Evolutionary conservation across 2,329 filamentous ascomycete species (phyloP), one percentile per base, ranked within the genome.

Genomic region (Sporothrix dimorphospora): DNA sequence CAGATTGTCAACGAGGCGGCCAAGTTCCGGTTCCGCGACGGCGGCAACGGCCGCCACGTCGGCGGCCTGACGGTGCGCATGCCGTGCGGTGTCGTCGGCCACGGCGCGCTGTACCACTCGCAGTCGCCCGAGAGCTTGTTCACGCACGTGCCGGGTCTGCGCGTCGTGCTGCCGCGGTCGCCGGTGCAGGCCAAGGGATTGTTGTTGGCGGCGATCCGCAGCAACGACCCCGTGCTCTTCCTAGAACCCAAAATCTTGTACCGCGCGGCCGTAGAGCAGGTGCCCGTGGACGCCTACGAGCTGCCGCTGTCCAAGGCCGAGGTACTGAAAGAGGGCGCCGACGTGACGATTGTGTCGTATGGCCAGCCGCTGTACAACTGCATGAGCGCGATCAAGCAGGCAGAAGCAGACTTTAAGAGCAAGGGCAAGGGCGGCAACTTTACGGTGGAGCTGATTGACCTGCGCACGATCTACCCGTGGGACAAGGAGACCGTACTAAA

Each of bases 191-290:
- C 94, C 5, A 98, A 98, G 81, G 94, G 94, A 1, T 85, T 98
- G 3, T 83, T 97, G 68, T 85, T 97, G 3, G 87, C 92, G 3
- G 88, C 91, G 0, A 94, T 97, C 70, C 89, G 89, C 83, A 83
- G 89, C 86, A 93, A 94, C 74, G 94, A 98, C 80, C 94, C 94
- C 0, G 93, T 95, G 74, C 85, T 98, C 70, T 97, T 98, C 81
- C 90, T 98, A 90, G 94, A 98, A 80, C 94, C 94, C 59, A 98
- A 98, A 83, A 92, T 96, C 63, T 84, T 98, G 14, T 98, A 98
- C 81, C 91, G 94, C 24, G 94, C 94, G 0, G 93, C 94, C 0
- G 93, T 97, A 38, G 94, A 98, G 81, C 93, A 97, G 80, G 94
- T 98, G 0, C 94, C 94, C 0, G 88, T 90, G 0, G 91, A 89